Evolutionary conservation across 176 grass and related monocot genomes (phyloP), one percentile per base, ranked within the genome.

Genomic region (Pharus latifolius): DNA sequence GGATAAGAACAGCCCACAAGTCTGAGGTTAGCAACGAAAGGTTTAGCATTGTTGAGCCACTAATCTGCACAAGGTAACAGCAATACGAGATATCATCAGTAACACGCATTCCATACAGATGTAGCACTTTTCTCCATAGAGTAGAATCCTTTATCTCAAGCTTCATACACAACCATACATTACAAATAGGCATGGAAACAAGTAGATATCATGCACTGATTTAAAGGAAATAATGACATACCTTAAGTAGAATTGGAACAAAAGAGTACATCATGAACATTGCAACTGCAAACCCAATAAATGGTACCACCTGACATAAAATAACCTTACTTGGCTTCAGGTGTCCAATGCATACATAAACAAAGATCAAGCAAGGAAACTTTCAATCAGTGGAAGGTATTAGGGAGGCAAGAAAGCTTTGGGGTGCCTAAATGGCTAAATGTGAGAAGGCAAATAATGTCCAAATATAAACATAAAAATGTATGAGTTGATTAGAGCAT

Each of bases 1-100:
- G 80, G 55, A 91, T 81, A 66, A 91, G 72, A 83, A 91, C 71
- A 66, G 88, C 80, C 88, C 80, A 91, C 88, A 87, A 87, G 65
- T 91, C 80, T 20, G 80, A 91, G 12, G 80, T 87, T 32, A 91
- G 72, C 40, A 87, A 65, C 19, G 84, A 92, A 55, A 92, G 67
- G 84, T 91, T 91, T 40, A 91, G 72, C 88, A 91, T 70, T 33
- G 88, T 84, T 41, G 88, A 91, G 31, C 84, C 84, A 78, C 84
- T 87, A 15, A 91, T 78, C 88, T 92, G 84, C 63, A 59, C 28
- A 57, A 23, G 17, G 44, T 43, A 73, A 31, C 12, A 52, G 30
- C 19, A 24, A 27, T 57, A 43, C 49, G 12, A 60, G 41, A 78
- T 41, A 29, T 42, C 58, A 28, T 17, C 10, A 54, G 27, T 22